These are phyloP conservation scores for Lophiostoma macrostomum DNA, from an alignment of 495 filamentous ascomycete genomes.

Conservation along the genomic window DNA sequence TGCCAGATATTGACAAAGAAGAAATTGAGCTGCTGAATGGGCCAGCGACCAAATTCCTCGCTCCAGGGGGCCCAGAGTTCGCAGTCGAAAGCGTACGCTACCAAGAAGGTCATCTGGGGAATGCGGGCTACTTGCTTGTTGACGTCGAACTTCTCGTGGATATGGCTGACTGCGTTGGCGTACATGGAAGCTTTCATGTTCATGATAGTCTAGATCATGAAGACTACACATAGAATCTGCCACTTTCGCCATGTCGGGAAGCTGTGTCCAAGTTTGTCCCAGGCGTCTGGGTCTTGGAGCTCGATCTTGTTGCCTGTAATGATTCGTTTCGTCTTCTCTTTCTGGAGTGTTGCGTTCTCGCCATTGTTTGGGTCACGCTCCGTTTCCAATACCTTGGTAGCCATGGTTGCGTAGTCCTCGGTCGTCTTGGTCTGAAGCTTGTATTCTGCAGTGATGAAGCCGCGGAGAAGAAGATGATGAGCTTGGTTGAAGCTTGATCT, in stretches of 20 bases:
- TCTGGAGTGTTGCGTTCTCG: background rate
- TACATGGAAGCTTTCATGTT: constrained; percentile 59
- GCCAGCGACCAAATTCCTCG: constrained; percentile 60
- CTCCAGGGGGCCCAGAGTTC: constrained; percentile 68
- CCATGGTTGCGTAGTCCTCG: background rate
- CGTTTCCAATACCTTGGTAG: constrained; percentile 8
- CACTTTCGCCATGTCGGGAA: constrained; percentile 56
- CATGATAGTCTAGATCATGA: constrained; percentile 57
- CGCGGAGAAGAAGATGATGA: too few relatives aligned
- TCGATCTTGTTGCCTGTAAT: constrained; percentile 42
- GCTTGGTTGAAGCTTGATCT: too few relatives aligned
- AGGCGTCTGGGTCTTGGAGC: constrained; percentile 57
- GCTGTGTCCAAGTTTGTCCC: constrained; percentile 54
- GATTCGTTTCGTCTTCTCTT: constrained; percentile 12
- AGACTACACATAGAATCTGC: constrained; percentile 60
- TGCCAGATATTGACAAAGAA: constrained; percentile 61
- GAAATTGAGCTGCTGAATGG: constrained; percentile 54
- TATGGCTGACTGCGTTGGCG: constrained; percentile 51
- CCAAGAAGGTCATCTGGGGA: constrained; percentile 54
- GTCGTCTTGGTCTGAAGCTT: too few relatives aligned
- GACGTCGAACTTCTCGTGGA: constrained; percentile 44
- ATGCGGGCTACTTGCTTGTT: constrained; percentile 31
- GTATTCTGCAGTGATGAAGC: too few relatives aligned
- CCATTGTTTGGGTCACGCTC: constrained; percentile 11
- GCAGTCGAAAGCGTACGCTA: constrained; percentile 63